Evolutionary conservation across 768 basidiomycete species (phyloP).

Genomic region (Lactarius psammicola): DNA sequence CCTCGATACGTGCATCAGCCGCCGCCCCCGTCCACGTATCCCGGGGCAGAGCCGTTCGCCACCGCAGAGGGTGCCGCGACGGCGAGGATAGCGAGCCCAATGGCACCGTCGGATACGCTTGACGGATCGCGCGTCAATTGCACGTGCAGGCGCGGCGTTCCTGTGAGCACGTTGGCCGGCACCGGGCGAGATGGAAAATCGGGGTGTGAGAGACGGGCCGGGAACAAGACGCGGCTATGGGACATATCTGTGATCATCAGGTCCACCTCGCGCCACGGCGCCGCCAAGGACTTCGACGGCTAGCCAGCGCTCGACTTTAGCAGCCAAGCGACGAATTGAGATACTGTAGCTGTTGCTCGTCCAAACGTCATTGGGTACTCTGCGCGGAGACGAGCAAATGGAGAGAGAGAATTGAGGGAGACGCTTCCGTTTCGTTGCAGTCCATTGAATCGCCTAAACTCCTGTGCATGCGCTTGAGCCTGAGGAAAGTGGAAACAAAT

Average conservation of each 20-base stretch:
- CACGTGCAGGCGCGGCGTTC: constrained; percentile 49
- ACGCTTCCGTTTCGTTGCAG: too few relatives aligned
- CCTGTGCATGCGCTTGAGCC: too few relatives aligned
- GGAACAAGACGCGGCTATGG: background rate
- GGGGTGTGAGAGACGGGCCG: too few relatives aligned
- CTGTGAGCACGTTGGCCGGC: constrained; percentile 65
- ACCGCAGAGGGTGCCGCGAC: constrained; percentile 55
- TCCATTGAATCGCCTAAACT: too few relatives aligned
- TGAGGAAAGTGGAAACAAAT: too few relatives aligned
- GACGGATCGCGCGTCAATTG: constrained; percentile 61
- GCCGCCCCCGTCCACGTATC: constrained; percentile 24
- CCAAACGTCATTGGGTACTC: constrained; percentile 39
- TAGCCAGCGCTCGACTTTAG: constrained; percentile 70
- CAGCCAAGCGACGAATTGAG: constrained; percentile 74
- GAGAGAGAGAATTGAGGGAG: background rate
- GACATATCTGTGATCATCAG: constrained; percentile 80
- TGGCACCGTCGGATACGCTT: constrained; percentile 76
- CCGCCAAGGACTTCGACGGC: constrained; percentile 71
- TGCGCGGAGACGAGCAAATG: constrained; percentile 10
- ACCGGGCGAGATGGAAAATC: constrained; percentile 43
- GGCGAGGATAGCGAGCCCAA: constrained; percentile 69
- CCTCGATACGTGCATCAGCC: constrained; percentile 38
- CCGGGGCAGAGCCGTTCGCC: too few relatives aligned
- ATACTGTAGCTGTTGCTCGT: constrained; percentile 72
- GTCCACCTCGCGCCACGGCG: constrained; percentile 78